phyloP scores from a whole-genome alignment of 176 grass and related monocot species.

The Cocos nucifera region DNA sequence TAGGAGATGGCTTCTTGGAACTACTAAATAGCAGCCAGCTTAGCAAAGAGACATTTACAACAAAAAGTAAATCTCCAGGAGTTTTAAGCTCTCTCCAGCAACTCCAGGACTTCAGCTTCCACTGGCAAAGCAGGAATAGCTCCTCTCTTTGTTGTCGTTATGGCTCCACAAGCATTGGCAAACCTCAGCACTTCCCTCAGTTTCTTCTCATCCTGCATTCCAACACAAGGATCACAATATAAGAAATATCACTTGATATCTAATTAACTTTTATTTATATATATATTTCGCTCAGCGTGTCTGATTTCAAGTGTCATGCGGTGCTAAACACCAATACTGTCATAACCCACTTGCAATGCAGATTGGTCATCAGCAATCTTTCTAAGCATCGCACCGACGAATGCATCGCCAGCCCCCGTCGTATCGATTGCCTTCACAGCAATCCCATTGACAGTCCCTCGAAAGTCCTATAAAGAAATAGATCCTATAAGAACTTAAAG shows the following conservation, averaged over 20 bases:
- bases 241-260: background rate
- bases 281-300: too few relatives aligned
- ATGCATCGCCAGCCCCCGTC: conserved; percentile 80
- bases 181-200: conserved; percentile 53
- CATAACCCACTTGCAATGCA: conserved; percentile 47
- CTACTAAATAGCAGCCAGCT: too few relatives aligned
- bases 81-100: conserved; percentile 27
- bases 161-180: conserved; percentile 73
- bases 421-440: too few relatives aligned
- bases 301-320: too few relatives aligned
- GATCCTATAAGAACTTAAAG: too few relatives aligned
- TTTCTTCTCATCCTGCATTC: conserved; percentile 64
- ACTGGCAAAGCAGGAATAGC: conserved; percentile 74
- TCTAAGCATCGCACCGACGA: conserved; percentile 59
- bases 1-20: too few relatives aligned
- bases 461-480: too few relatives aligned
- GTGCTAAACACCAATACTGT: background rate
- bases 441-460: too few relatives aligned
- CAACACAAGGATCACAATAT: background rate
- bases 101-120: conserved; percentile 35
- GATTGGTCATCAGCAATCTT: conserved; percentile 64
- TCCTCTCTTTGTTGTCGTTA: conserved; percentile 78
- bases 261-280: too few relatives aligned
- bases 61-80: too few relatives aligned
- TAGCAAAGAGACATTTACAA: too few relatives aligned